These are phyloP conservation scores for Hortiboletus flavorubellus DNA, from an alignment of 768 basidiomycete species.

Conservation along the genomic window DNA sequence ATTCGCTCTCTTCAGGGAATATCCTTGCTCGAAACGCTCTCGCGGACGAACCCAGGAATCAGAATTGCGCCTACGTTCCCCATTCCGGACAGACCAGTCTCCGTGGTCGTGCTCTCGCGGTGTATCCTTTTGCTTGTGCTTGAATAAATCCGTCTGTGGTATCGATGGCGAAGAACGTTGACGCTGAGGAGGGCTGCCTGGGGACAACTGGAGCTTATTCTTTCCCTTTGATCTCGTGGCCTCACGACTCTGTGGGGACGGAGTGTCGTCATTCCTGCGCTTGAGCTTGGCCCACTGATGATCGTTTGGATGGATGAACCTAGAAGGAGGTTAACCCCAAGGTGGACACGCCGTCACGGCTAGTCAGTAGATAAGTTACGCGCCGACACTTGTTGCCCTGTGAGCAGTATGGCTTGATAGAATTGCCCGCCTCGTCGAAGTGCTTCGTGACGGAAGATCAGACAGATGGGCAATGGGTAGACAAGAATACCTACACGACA, in stretches of 20 bases:
- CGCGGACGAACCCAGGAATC: conserved; percentile 21
- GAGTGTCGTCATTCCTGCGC: conserved; percentile 14
- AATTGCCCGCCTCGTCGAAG: conserved; percentile 43
- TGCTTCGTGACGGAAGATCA: conserved; percentile 36
- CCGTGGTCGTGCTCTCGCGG: conserved; percentile 23
- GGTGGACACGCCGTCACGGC: conserved; percentile 4
- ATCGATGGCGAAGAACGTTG: conserved; percentile 36
- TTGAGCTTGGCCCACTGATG: conserved; percentile 36
- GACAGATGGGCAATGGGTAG: conserved; percentile 6
- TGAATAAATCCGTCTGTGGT: conserved; percentile 45
- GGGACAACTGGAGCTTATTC: conserved; percentile 17
- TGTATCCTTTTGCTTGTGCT: conserved; percentile 24
- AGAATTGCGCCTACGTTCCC: conserved; percentile 24
- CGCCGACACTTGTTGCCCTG: conserved; percentile 52
- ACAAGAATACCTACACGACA: conserved; percentile 41
- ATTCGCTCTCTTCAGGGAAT: conserved; percentile 25
- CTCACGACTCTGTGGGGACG: conserved; percentile 24
- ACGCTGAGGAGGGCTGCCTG: conserved; percentile 16
- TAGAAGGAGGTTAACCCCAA: conserved; percentile 14
- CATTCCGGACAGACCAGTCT: conserved; percentile 18
- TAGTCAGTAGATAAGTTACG: conserved; percentile 18
- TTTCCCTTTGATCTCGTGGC: conserved; percentile 22
- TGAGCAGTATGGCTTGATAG: conserved; percentile 42
- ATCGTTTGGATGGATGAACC: conserved; percentile 53
- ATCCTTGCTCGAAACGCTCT: conserved; percentile 17